Percentiles rank a stretch among this genome's conserved stretches.
These are phyloP conservation scores for Apostasia ramifera DNA, from an alignment of 106 monocot species.

Conservation along the genomic window DNA sequence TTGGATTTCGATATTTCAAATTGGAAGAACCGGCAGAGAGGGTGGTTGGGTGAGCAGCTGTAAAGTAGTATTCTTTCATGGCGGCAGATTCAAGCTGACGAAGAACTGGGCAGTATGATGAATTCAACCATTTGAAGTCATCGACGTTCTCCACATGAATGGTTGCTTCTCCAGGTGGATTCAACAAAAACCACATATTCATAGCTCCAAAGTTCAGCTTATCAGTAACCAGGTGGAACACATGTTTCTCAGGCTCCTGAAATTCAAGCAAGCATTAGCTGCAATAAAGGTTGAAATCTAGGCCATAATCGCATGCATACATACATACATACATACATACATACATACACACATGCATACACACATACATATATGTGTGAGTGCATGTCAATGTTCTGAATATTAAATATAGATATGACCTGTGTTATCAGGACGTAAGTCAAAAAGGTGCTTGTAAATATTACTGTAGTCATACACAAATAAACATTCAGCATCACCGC, in stretches of 20 bases:
- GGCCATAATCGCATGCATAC: no score
- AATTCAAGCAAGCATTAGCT: conserved; percentile 6
- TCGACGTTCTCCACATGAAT: conserved; percentile 80
- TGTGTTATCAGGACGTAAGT: no score
- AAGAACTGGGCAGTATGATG: conserved; percentile 68
- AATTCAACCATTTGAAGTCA: conserved; percentile 77
- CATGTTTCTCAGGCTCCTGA: conserved; percentile 81
- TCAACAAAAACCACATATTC: conserved; percentile 82
- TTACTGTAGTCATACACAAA: no score
- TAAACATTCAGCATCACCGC: no score
- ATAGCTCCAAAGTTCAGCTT: conserved; percentile 85
- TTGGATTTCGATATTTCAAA: conserved; percentile 69
- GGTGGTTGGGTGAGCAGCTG: conserved; percentile 55
- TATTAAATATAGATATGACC: no score
- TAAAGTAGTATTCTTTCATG: conserved; percentile 78
- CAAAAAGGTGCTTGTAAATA: no score
- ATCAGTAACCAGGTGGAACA: conserved; percentile 77
- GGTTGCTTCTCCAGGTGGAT: conserved; percentile 69
- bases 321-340: no score
- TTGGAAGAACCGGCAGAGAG: conserved; percentile 64
- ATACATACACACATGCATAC: no score
- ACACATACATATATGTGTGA: no score
- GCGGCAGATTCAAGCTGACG: conserved; percentile 72
- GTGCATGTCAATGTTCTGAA: no score
- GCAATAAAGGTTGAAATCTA: background rate